Evolutionary conservation across 495 filamentous ascomycete species (phyloP).

Genomic region (Penicillium roqueforti): DNA sequence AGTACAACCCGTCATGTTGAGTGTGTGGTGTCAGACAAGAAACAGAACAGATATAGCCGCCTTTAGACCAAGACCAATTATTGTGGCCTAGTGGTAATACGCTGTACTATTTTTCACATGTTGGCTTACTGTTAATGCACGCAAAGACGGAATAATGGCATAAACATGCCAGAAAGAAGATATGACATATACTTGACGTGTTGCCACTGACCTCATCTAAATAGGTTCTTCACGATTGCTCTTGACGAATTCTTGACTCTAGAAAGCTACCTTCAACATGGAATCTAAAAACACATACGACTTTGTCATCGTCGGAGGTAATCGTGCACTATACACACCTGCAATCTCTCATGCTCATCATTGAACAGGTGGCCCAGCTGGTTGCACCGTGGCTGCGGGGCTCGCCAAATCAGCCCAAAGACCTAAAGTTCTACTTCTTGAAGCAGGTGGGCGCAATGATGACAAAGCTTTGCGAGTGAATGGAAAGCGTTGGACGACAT

Average conservation of each 20-base stretch:
- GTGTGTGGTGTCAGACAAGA: too few species aligned
- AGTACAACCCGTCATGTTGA: too few species aligned
- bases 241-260: background rate
- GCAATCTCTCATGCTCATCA: background rate
- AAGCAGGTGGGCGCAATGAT: slow-evolving; percentile 51
- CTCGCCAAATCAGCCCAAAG: slow-evolving; percentile 42
- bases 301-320: slow-evolving; percentile 55
- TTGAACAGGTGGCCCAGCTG: slow-evolving; percentile 52
- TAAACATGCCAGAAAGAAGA: background rate
- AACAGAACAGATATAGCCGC: too few species aligned
- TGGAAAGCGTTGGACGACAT: slow-evolving; percentile 51
- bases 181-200: background rate
- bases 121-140: background rate
- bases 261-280: slow-evolving; percentile 4
- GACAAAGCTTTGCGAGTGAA: slow-evolving; percentile 44
- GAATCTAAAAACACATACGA: slow-evolving; percentile 33
- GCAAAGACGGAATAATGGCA: too few species aligned
- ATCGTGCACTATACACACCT: slow-evolving; percentile 8
- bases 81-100: too few species aligned
- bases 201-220: too few species aligned
- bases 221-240: background rate
- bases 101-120: too few species aligned
- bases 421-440: slow-evolving; percentile 53
- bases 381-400: slow-evolving; percentile 44
- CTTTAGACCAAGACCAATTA: too few species aligned